These are phyloP conservation scores for Phytophthora europaea DNA, from an alignment of 352 stramenopile species.

Conservation along the genomic window DNA sequence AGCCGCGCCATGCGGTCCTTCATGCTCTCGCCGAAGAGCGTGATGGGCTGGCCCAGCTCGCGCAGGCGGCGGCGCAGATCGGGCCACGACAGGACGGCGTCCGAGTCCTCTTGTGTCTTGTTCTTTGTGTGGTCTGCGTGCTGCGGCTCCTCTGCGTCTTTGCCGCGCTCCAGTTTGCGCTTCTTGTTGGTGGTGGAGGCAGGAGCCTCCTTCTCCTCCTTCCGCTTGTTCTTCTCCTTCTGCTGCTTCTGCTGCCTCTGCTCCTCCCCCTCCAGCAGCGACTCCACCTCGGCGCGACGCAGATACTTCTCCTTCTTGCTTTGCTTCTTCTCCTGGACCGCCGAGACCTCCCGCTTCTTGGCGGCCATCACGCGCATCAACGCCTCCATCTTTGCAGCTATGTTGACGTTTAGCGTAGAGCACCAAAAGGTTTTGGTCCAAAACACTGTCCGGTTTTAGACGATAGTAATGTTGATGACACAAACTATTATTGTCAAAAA, in stretches of 20 bases:
- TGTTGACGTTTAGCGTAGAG: not conserved
- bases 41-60: slow-evolving; percentile 84
- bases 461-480: too few species aligned
- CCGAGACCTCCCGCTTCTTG: slow-evolving; percentile 84
- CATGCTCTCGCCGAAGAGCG: slow-evolving; percentile 89
- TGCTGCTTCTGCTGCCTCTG: slow-evolving; percentile 7
- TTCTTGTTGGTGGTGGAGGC: slow-evolving; percentile 6
- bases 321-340: slow-evolving; percentile 59
- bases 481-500: too few species aligned
- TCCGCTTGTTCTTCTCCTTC: slow-evolving; percentile 69
- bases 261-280: slow-evolving; percentile 50
- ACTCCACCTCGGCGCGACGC: slow-evolving; percentile 79
- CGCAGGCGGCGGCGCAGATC: slow-evolving; percentile 89
- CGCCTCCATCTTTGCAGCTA: slow-evolving; percentile 61
- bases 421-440: too few species aligned
- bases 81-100: slow-evolving; percentile 61
- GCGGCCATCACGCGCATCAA: slow-evolving; percentile 79
- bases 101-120: slow-evolving; percentile 19
- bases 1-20: slow-evolving; percentile 74
- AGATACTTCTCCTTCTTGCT: slow-evolving; percentile 82
- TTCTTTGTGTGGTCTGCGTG: not conserved
- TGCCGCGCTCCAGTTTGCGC: not conserved
- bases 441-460: too few species aligned
- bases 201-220: slow-evolving; percentile 10
- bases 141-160: not conserved